phyloP scores from a whole-genome alignment of 306 rosid species.

The Vicia faba region DNA sequence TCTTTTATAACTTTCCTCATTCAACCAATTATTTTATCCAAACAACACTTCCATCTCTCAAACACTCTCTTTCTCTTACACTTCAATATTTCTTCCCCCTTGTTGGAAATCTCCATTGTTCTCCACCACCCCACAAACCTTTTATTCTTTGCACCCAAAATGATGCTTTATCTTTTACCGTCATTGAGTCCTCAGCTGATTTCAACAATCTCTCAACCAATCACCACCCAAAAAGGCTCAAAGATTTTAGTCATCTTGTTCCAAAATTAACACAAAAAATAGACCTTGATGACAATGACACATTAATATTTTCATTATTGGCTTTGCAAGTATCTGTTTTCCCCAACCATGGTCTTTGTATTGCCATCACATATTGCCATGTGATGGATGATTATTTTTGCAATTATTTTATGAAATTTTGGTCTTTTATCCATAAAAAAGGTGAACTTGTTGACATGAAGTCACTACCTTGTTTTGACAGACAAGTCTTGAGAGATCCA shows the following conservation, averaged over 20 bases:
- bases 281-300: not conserved
- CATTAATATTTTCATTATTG: slow-evolving; percentile 26
- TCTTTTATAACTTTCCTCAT: slow-evolving; percentile 49
- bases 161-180: slow-evolving; percentile 26
- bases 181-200: not conserved
- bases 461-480: slow-evolving; percentile 33
- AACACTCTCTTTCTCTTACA: slow-evolving; percentile 48
- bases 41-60: slow-evolving; percentile 47
- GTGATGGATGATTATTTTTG: slow-evolving; percentile 41
- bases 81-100: slow-evolving; percentile 43
- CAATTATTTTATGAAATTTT: slow-evolving; percentile 42
- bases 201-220: slow-evolving; percentile 37
- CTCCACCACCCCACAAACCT: slow-evolving; percentile 47
- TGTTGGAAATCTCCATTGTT: slow-evolving; percentile 40
- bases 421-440: slow-evolving; percentile 36
- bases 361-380: slow-evolving; percentile 49
- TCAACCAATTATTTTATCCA: slow-evolving; percentile 35
- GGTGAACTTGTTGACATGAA: not conserved
- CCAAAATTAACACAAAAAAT: slow-evolving; percentile 28
- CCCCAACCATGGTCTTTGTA: slow-evolving; percentile 39
- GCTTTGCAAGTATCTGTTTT: slow-evolving; percentile 39
- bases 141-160: slow-evolving; percentile 7
- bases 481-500: slow-evolving; percentile 36
- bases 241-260: slow-evolving; percentile 28
- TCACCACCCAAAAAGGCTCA: slow-evolving; percentile 19